Evolutionary conservation across 441 rosid genomes (phyloP), one percentile per base, ranked within the genome.

Genomic region (Kokia cookei): DNA sequence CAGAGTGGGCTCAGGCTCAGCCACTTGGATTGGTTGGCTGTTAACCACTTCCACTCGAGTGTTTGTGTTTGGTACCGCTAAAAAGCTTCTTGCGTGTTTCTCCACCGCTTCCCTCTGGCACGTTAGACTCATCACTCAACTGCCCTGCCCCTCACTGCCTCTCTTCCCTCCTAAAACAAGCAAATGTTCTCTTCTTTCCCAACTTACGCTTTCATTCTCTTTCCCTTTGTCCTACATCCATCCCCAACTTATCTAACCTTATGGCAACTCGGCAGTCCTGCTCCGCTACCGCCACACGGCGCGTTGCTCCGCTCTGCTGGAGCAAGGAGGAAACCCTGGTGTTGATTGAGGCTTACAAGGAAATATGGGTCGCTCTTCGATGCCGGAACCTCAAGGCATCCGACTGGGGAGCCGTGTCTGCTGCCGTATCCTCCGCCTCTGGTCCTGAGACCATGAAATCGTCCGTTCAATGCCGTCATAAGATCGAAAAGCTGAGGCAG

Each of bases 401-500:
- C 14, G 87, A 90, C 61, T 90, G 92, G 92, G 90, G 86, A 63
- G 88, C 77, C 53, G 89, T 87, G 22, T 84, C 90, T 51, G 79
- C 81, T 45, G 78, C 85, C 62, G 89, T 87, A 10, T 82, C 86
- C 13, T 51, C 76, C 57, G 72, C 77, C 15, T 75, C 82, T n/a
- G 78, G 76, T 10, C 74, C 83, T 7, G 80, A 76, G 19, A 77
- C 85, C 27, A 75, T 86, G 4, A 90, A 88, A 71, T 76, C 94
- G 26, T 75, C 89, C 75, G 69, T 83, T 48, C 92, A 88, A 74
- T 90, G 91, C 75, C 86, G 92, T 8, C 94, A 88, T 76, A 90
- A 90, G 91, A 88, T 88, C 81, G 94, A 90, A 86, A 88, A 90
- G 84, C 82, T 90, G 54, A 85, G 94, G 22, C 87, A 85, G 58